Percentiles rank a stretch among this genome's conserved stretches.
Conservation (phyloP, 140 eudicot genomes). For the Oenanthe javanica region DNA sequence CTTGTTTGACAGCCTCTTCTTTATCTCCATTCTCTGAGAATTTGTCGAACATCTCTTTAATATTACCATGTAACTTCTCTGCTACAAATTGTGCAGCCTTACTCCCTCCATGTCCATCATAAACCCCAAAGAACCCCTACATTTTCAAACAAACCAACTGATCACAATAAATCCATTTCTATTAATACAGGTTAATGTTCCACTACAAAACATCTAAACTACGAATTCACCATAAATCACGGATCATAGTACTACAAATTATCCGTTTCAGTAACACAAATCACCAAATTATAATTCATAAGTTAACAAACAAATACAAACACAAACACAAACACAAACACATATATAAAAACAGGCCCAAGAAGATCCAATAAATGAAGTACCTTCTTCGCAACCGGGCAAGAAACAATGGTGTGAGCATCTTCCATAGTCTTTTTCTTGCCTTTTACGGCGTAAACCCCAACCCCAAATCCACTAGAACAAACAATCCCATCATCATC, state of each 20-base stretch:
- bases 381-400: slow-evolving; percentile 49
- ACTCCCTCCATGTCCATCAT: slow-evolving; percentile 97
- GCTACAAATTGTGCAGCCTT: slow-evolving; percentile 81
- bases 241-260: not conserved
- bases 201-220: not conserved
- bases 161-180: not conserved
- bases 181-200: not conserved
- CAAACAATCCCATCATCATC: slow-evolving; percentile 20
- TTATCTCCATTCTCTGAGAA: slow-evolving; percentile 33
- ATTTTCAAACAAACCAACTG: slow-evolving; percentile 11
- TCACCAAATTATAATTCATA: not conserved
- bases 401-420: slow-evolving; percentile 51
- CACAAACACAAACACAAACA: not conserved
- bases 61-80: slow-evolving; percentile 60
- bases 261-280: not conserved
- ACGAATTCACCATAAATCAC: not conserved
- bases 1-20: slow-evolving; percentile 64
- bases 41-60: slow-evolving; percentile 42
- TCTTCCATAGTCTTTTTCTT: slow-evolving; percentile 87
- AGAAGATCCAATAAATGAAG: not conserved
- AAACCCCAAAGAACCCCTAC: slow-evolving; percentile 82
- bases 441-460: slow-evolving; percentile 66
- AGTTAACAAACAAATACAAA: not conserved
- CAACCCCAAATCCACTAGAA: slow-evolving; percentile 53
- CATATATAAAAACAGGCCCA: too few species aligned